phyloP scores from a whole-genome alignment of 768 basidiomycete species.

The Pleurotus giganteus region DNA sequence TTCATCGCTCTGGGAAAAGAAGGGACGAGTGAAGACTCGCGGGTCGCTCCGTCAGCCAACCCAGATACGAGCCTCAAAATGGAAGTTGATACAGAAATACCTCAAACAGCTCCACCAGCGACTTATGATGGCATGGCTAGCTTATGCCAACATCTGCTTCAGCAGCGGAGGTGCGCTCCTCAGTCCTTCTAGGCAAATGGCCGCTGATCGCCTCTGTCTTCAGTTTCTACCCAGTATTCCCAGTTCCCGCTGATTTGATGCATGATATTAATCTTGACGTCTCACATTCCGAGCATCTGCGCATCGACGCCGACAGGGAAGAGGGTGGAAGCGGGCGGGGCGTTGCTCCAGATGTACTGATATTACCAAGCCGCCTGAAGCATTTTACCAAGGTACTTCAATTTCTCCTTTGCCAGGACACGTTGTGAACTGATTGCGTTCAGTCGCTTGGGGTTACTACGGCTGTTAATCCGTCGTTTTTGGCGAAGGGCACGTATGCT shows the following conservation, averaged over 20 bases:
- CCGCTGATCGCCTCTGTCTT: neutral
- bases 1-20: neutral
- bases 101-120: constrained; percentile 38
- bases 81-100: constrained; percentile 51
- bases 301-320: constrained; percentile 33
- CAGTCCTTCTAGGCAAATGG: neutral
- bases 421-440: neutral
- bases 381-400: constrained; percentile 79
- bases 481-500: constrained; percentile 60
- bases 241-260: constrained; percentile 69
- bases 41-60: neutral
- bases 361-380: constrained; percentile 85
- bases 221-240: constrained; percentile 96
- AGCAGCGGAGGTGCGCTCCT: constrained; percentile 76
- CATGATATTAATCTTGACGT: constrained; percentile 89
- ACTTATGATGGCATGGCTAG: constrained; percentile 76
- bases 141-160: constrained; percentile 74
- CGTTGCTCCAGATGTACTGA: constrained; percentile 76
- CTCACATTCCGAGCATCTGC: constrained; percentile 58
- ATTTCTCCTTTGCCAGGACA: neutral
- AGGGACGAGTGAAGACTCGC: neutral
- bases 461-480: constrained; percentile 84
- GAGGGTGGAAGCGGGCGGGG: constrained; percentile 25
- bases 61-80: neutral
- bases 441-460: constrained; percentile 77